Evolutionary conservation across 768 basidiomycete species (phyloP).

Genomic region (Amanita muscaria): DNA sequence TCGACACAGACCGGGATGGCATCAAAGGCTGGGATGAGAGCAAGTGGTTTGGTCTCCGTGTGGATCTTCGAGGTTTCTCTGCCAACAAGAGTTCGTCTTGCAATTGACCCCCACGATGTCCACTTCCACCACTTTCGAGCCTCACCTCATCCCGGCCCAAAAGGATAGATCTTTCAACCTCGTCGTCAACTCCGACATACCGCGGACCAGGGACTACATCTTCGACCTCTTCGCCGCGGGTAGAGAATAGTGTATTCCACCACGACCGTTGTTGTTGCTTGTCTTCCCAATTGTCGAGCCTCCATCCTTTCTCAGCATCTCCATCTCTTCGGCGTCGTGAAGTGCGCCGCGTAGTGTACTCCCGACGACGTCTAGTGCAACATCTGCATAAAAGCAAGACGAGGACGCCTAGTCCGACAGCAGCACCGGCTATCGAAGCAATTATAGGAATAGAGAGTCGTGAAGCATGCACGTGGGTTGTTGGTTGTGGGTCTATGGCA

Average conservation of each 20-base stretch:
- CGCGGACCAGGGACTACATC: slow-evolving; percentile 17
- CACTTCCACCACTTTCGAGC: neutral
- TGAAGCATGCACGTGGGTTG: slow-evolving; percentile 1
- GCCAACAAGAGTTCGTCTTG: too few relatives aligned
- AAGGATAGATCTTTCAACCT: slow-evolving; percentile 7
- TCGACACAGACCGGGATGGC: neutral
- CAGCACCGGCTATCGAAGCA: slow-evolving; percentile 22
- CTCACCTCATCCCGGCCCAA: neutral
- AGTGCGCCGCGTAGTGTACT: neutral
- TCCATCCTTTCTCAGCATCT: slow-evolving; percentile 12
- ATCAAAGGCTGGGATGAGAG: too few relatives aligned
- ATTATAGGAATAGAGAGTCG: slow-evolving; percentile 16
- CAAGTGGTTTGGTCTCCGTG: too few relatives aligned
- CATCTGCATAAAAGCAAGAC: slow-evolving; percentile 31
- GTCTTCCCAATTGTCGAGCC: slow-evolving; percentile 3
- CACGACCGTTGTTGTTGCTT: neutral
- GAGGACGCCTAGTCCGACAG: slow-evolving; percentile 20
- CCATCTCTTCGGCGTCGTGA: neutral
- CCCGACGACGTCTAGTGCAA: slow-evolving; percentile 17
- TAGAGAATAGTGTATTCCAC: neutral
- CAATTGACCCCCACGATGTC: neutral
- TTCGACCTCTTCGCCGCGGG: slow-evolving; percentile 13
- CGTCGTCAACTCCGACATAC: slow-evolving; percentile 11
- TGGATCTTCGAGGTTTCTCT: too few relatives aligned
- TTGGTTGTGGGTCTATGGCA: neutral